Evolutionary conservation across 1,284 basidiomycete species (phyloP).

Genomic region (Chalciporus sp.): DNA sequence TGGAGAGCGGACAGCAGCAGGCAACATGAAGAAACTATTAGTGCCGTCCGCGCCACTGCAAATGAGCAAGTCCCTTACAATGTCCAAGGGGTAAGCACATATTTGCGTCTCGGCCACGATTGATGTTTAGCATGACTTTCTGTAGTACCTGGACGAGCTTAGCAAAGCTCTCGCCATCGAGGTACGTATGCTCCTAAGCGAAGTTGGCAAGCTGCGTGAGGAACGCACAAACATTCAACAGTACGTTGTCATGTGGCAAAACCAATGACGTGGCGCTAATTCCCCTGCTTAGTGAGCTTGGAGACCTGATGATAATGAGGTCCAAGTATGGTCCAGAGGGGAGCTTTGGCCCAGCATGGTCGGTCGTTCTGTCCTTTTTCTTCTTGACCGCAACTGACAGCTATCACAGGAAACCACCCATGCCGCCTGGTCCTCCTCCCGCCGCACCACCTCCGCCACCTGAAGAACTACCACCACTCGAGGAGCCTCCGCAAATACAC

Average conservation of each 20-base stretch:
- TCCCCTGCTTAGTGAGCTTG: constrained; percentile 55
- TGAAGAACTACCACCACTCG: constrained; percentile 42
- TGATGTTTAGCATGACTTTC: neutral
- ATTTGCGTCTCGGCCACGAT: neutral
- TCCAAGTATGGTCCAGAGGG: constrained; percentile 70
- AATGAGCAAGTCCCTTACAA: constrained; percentile 72
- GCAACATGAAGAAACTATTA: constrained; percentile 60
- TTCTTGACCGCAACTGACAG: constrained; percentile 2
- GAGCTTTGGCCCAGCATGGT: constrained; percentile 71
- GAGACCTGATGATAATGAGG: constrained; percentile 59
- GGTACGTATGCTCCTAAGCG: constrained; percentile 69
- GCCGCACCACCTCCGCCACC: constrained; percentile 45
- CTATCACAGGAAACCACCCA: constrained; percentile 49
- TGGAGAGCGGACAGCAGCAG: constrained; percentile 61
- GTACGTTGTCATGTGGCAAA: constrained; percentile 42
- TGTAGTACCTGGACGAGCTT: constrained; percentile 74
- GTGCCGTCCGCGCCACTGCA: constrained; percentile 62
- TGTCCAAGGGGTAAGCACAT: constrained; percentile 55
- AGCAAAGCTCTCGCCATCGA: constrained; percentile 70
- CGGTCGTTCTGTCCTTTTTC: constrained; percentile 10
- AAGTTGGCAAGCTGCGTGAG: constrained; percentile 73
- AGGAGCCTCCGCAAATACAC: constrained; percentile 42
- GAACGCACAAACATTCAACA: constrained; percentile 66
- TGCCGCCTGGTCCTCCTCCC: constrained; percentile 39
- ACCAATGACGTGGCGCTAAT: neutral